phyloP scores from a whole-genome alignment of 768 basidiomycete genomes.

The Cystobasidium tubakii region DNA sequence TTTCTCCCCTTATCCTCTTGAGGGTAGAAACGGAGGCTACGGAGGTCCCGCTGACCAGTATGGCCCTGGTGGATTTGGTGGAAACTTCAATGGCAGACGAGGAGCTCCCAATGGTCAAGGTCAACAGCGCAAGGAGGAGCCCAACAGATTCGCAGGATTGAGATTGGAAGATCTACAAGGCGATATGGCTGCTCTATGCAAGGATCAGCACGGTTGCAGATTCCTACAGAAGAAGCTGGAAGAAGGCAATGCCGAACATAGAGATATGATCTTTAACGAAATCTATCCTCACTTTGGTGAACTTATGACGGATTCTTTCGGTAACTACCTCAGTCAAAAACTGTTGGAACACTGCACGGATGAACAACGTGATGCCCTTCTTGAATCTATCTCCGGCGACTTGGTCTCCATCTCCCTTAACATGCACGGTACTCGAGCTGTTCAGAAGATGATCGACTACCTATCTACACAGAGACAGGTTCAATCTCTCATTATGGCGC shows the following conservation, averaged over 20 bases:
- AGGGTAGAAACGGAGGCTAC: conserved; percentile 17
- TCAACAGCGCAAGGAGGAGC: conserved; percentile 47
- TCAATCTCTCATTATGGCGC: conserved; percentile 88
- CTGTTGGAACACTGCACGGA: conserved; percentile 93
- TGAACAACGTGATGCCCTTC: conserved; percentile 91
- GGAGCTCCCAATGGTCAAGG: conserved; percentile 14
- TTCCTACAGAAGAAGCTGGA: conserved; percentile 99
- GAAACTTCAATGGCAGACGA: not conserved
- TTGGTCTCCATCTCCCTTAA: conserved; percentile 96
- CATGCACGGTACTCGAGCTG: conserved; percentile 99
- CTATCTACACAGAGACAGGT: conserved; percentile 93
- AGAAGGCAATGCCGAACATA: conserved; percentile 87
- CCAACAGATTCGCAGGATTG: conserved; percentile 94
- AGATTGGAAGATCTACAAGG: conserved; percentile 91
- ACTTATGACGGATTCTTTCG: conserved; percentile 99
- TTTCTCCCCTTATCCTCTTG: conserved; percentile 26
- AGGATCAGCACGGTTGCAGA: conserved; percentile 97
- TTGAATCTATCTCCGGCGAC: conserved; percentile 95
- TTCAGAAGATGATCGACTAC: conserved; percentile 99
- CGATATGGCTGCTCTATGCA: conserved; percentile 88
- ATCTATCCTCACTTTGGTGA: conserved; percentile 96
- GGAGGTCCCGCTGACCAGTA: not conserved
- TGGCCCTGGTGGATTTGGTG: not conserved
- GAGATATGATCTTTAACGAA: conserved; percentile 99
- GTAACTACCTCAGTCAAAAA: conserved; percentile 98